A percentile compares a stretch with the other conserved stretches of the same genome.
phyloP scores from a whole-genome alignment of 2,329 filamentous ascomycete species.

The Colletotrichum sp. region DNA sequence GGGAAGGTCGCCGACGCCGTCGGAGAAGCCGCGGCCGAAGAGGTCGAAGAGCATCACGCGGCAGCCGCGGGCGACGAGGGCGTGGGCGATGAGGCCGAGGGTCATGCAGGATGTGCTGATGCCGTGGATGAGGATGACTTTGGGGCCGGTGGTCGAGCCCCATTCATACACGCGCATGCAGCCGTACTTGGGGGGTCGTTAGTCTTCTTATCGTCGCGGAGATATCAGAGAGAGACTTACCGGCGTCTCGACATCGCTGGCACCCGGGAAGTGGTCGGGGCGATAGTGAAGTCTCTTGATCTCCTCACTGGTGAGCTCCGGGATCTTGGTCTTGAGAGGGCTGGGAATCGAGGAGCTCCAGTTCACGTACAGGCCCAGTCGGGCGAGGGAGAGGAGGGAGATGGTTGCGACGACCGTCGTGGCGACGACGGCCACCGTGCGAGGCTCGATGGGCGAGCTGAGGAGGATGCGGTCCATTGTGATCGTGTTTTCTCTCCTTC shows the following conservation, averaged over 20 bases:
- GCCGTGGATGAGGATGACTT: constrained; percentile 80
- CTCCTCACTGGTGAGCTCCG: constrained; percentile 38
- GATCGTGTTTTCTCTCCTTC: background rate
- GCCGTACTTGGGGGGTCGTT: constrained; percentile 59
- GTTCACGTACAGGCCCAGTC: constrained; percentile 43
- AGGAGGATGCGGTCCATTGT: constrained; percentile 34
- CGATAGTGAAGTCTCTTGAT: constrained; percentile 58
- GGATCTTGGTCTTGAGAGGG: constrained; percentile 47
- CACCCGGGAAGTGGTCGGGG: constrained; percentile 72
- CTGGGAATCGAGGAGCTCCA: constrained; percentile 44
- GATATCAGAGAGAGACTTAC: constrained; percentile 38
- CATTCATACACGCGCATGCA: constrained; percentile 82
- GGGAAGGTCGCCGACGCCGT: constrained; percentile 67
- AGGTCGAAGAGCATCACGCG: constrained; percentile 83
- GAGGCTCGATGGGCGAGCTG: constrained; percentile 25
- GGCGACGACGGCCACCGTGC: constrained; percentile 37
- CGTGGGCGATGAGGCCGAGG: constrained; percentile 69
- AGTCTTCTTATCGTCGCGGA: background rate
- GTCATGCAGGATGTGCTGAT: constrained; percentile 84
- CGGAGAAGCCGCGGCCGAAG: constrained; percentile 72
- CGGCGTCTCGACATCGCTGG: constrained; percentile 73
- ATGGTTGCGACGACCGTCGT: constrained; percentile 47
- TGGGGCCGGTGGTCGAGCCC: constrained; percentile 74
- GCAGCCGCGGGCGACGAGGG: constrained; percentile 71
- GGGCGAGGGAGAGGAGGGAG: constrained; percentile 38